Conservation (phyloP, 1,139 yeast species). For the Diutina pseudorugosa region DNA sequence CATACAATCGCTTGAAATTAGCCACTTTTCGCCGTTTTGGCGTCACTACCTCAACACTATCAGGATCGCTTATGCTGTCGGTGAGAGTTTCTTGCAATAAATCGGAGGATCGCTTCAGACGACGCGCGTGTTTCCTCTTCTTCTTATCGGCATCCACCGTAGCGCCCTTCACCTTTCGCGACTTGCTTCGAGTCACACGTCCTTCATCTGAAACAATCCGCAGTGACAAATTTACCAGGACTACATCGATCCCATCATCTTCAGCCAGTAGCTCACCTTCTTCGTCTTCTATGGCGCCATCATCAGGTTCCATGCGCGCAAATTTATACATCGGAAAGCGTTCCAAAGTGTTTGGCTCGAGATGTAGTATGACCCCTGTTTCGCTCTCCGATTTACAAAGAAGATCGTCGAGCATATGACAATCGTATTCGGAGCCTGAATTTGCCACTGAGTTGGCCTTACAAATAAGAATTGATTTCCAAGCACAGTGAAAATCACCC, state of each 20-base stretch:
- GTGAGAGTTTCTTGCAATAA: neutral
- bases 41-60: neutral
- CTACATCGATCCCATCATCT: neutral
- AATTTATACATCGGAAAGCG: neutral
- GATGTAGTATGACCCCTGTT: neutral
- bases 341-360: neutral
- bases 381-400: neutral
- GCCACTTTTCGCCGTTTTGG: neutral
- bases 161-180: neutral
- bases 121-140: neutral
- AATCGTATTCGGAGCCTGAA: neutral
- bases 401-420: neutral
- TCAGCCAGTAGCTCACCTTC: neutral
- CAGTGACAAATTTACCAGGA: neutral
- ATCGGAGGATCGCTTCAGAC: neutral
- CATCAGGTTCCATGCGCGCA: neutral
- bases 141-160: neutral
- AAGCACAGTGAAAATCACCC: neutral
- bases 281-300: neutral
- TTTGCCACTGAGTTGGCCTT: neutral
- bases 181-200: neutral
- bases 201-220: neutral
- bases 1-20: neutral
- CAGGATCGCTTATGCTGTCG: neutral
- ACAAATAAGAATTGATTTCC: neutral